Conservation (phyloP, 768 basidiomycete species). For the Macrolepiota fuliginosa region DNA sequence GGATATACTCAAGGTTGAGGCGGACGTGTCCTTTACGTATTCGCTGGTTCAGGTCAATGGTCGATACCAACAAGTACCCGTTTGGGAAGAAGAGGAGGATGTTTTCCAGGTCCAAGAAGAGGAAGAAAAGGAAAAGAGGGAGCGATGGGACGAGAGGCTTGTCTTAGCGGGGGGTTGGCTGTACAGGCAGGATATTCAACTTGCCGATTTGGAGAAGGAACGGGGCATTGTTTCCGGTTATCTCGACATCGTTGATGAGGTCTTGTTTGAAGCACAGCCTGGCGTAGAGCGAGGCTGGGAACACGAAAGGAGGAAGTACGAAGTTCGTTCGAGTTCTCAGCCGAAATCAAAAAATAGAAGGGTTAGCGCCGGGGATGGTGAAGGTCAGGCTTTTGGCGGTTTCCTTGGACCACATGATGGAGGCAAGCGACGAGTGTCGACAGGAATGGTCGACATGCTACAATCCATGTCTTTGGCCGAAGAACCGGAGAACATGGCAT, state of each 20-base stretch:
- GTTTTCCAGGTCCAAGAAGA: conserved; percentile 41
- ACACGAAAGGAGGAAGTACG: conserved; percentile 25
- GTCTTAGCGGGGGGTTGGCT: conserved; percentile 83
- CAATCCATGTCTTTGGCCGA: conserved; percentile 42
- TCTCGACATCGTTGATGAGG: conserved; percentile 76
- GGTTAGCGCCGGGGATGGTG: conserved; percentile 44
- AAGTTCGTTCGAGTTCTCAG: neutral
- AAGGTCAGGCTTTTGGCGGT: conserved; percentile 20
- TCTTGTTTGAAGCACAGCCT: conserved; percentile 64
- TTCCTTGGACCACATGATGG: conserved; percentile 17
- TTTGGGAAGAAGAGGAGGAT: conserved; percentile 78
- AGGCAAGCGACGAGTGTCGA: conserved; percentile 54
- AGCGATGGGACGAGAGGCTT: conserved; percentile 79
- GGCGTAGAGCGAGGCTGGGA: conserved; percentile 43
- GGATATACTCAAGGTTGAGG: conserved; percentile 38
- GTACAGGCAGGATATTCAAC: conserved; percentile 63
- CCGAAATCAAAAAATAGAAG: conserved; percentile 45
- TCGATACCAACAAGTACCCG: conserved; percentile 59
- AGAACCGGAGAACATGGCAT: conserved; percentile 58
- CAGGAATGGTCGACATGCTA: conserved; percentile 56
- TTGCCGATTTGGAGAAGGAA: conserved; percentile 57
- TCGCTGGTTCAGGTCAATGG: conserved; percentile 71
- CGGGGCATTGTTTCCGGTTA: conserved; percentile 56
- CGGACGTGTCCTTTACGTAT: conserved; percentile 64
- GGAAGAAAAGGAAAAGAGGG: conserved; percentile 50